Evolutionary conservation across 257 asterid species (phyloP).

Genomic region (Salvia splendens): DNA sequence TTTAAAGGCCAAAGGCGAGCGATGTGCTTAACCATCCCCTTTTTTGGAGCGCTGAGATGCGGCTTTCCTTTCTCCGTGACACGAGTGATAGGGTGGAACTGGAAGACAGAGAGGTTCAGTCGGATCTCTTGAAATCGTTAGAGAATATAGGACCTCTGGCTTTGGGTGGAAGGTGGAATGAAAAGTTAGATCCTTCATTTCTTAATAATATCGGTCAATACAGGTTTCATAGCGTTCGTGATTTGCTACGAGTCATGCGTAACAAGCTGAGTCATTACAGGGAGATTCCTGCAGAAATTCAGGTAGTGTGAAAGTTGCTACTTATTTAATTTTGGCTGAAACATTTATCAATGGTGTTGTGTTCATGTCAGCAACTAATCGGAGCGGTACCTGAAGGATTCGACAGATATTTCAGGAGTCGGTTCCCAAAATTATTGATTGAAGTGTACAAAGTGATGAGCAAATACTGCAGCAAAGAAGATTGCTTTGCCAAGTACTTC

Average conservation of each 20-base stretch:
- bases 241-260: conserved; percentile 86
- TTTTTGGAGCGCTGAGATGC: conserved; percentile 87
- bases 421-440: conserved; percentile 73
- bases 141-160: conserved; percentile 71
- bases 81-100: conserved; percentile 90
- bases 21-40: conserved; percentile 85
- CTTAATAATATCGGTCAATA: conserved; percentile 66
- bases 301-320: conserved; percentile 46
- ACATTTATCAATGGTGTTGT: not conserved
- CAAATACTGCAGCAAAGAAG: conserved; percentile 58
- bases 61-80: conserved; percentile 87
- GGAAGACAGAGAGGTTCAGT: conserved; percentile 70
- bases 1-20: conserved; percentile 69
- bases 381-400: conserved; percentile 92
- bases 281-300: conserved; percentile 86
- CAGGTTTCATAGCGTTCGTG: conserved; percentile 81
- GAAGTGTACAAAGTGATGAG: conserved; percentile 78
- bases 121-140: conserved; percentile 63
- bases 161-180: conserved; percentile 82
- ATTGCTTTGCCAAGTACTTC: conserved; percentile 69
- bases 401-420: conserved; percentile 68
- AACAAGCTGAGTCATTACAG: conserved; percentile 90
- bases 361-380: conserved; percentile 56
- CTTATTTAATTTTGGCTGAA: not conserved
- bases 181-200: conserved; percentile 75